phyloP scores from a whole-genome alignment of 2,329 filamentous ascomycete genomes.

The Pseudogymnoascus sp. region DNA sequence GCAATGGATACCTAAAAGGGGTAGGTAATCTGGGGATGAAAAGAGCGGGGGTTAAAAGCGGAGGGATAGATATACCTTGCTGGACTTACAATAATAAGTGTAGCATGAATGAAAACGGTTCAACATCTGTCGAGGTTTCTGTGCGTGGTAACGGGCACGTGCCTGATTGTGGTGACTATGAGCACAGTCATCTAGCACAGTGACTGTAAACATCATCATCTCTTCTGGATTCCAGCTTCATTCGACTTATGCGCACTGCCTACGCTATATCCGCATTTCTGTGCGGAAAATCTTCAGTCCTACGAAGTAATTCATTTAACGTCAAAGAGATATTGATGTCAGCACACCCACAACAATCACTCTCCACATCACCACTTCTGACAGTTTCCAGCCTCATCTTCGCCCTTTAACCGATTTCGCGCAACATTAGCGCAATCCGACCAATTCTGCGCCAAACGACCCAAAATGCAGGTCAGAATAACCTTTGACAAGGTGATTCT shows the following conservation, averaged over 20 bases:
- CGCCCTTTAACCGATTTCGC: background rate
- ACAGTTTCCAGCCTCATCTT: background rate
- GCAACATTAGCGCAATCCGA: background rate
- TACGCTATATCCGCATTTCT: background rate
- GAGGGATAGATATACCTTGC: background rate
- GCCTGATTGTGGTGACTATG: background rate
- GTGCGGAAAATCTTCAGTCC: background rate
- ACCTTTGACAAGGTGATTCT: background rate
- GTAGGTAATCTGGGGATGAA: background rate
- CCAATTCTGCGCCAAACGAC: background rate
- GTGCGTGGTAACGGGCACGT: background rate
- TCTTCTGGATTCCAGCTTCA: background rate
- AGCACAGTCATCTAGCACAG: background rate
- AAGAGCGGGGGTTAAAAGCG: background rate
- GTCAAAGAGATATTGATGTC: background rate
- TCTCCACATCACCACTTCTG: background rate
- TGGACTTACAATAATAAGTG: background rate
- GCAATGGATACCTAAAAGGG: slow-evolving; percentile 1
- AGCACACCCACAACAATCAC: background rate
- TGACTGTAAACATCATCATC: background rate
- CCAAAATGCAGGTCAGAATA: background rate
- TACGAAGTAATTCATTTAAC: background rate
- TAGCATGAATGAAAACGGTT: slow-evolving; percentile 3
- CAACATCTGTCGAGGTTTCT: background rate
- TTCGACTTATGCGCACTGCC: background rate